A percentile compares a stretch with the other conserved stretches of the same genome.
Conservation (phyloP, 257 asterid species). For the Craterostigma plantagineum region DNA sequence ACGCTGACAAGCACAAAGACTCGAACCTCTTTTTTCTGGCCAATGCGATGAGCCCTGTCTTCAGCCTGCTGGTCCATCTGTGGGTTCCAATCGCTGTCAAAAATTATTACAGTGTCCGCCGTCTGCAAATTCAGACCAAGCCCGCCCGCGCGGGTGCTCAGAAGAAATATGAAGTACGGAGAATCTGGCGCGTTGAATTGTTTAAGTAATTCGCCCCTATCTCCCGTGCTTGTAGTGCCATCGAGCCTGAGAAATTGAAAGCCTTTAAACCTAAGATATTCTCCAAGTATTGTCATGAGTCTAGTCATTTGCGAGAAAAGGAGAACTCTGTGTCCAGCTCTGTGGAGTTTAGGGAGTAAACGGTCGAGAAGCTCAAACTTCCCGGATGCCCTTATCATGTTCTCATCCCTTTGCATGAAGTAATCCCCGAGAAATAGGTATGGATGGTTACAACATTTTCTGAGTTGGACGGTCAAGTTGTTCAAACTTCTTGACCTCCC, state of each 20-base stretch:
- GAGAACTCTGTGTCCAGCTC: slow-evolving; percentile 84
- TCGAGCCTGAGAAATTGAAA: slow-evolving; percentile 81
- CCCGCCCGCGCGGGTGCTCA: slow-evolving; percentile 98
- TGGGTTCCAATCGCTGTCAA: slow-evolving; percentile 99
- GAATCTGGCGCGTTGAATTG: slow-evolving; percentile 89
- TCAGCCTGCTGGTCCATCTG: slow-evolving; percentile 99
- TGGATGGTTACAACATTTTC: slow-evolving; percentile 97
- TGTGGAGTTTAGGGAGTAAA: slow-evolving; percentile 75
- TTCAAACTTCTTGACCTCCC: slow-evolving; percentile 61
- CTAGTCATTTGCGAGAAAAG: slow-evolving; percentile 97
- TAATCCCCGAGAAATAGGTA: slow-evolving; percentile 54
- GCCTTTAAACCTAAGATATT: slow-evolving; percentile 58
- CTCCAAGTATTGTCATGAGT: slow-evolving; percentile 89
- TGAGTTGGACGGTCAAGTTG: slow-evolving; percentile 84
- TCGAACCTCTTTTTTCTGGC: slow-evolving; percentile 94
- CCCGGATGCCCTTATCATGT: slow-evolving; percentile 76
- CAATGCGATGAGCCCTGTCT: slow-evolving; percentile 98
- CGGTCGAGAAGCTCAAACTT: slow-evolving; percentile 96
- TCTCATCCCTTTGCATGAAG: slow-evolving; percentile 49
- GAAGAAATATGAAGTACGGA: slow-evolving; percentile 86
- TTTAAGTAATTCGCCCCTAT: slow-evolving; percentile 60
- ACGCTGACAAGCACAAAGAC: slow-evolving; percentile 94
- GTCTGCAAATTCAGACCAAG: slow-evolving; percentile 95
- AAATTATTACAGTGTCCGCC: slow-evolving; percentile 89
- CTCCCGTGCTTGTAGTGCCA: slow-evolving; percentile 85